These are phyloP conservation scores for Didymellaceae sp. DNA, from an alignment of 2,329 filamentous ascomycete genomes.

Conservation along the genomic window DNA sequence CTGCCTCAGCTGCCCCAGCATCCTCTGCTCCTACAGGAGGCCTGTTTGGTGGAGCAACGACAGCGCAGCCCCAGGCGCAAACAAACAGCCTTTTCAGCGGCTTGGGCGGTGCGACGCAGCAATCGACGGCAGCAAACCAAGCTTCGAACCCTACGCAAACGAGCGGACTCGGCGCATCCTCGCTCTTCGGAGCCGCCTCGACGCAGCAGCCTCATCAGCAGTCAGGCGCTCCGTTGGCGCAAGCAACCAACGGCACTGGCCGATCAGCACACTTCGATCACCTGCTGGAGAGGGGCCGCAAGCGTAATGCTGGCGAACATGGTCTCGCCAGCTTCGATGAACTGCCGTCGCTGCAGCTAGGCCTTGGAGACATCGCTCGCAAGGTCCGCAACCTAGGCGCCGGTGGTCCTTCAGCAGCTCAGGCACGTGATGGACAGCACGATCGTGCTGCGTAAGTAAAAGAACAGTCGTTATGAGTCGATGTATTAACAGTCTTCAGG, in stretches of 20 bases:
- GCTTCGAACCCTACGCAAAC: slow-evolving; percentile 39
- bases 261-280: slow-evolving; percentile 70
- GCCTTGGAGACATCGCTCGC: slow-evolving; percentile 82
- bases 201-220: slow-evolving; percentile 41
- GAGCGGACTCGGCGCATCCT: slow-evolving; percentile 32
- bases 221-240: slow-evolving; percentile 41
- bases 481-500: slow-evolving; percentile 55
- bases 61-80: slow-evolving; percentile 33
- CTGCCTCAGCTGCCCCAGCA: slow-evolving; percentile 25
- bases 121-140: slow-evolving; percentile 30
- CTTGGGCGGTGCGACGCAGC: slow-evolving; percentile 30
- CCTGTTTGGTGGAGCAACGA: slow-evolving; percentile 32
- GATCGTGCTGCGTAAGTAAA: slow-evolving; percentile 59
- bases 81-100: slow-evolving; percentile 34
- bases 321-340: slow-evolving; percentile 69
- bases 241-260: slow-evolving; percentile 39
- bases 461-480: neutral
- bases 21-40: slow-evolving; percentile 27
- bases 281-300: slow-evolving; percentile 67
- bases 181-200: slow-evolving; percentile 34
- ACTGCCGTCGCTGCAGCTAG: slow-evolving; percentile 86
- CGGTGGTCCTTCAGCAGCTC: slow-evolving; percentile 67
- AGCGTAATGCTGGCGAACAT: slow-evolving; percentile 72
- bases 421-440: slow-evolving; percentile 51
- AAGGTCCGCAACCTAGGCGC: slow-evolving; percentile 79